A percentile compares a stretch with the other conserved stretches of the same genome.
Evolutionary conservation across 495 filamentous ascomycete genomes (phyloP).

Genomic region (Podospora tetraspora): DNA sequence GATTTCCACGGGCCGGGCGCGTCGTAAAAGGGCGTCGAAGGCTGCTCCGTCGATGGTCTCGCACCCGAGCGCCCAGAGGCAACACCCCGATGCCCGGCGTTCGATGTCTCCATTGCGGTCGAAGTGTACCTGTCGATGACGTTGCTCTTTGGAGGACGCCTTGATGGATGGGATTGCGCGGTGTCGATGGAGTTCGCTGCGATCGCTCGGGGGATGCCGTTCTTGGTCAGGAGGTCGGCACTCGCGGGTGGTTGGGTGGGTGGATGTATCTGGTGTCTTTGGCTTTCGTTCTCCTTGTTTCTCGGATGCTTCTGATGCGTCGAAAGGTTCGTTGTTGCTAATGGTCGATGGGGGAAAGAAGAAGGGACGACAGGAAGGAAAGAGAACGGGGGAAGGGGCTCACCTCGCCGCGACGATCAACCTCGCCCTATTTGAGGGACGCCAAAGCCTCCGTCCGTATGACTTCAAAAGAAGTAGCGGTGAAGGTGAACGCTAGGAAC

Average conservation of each 20-base stretch:
- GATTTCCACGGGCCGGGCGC: background rate
- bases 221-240: background rate
- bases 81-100: too few relatives aligned
- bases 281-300: background rate
- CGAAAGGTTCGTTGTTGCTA: background rate
- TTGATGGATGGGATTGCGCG: background rate
- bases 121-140: background rate
- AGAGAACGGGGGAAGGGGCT: background rate
- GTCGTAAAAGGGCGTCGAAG: background rate
- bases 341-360: background rate
- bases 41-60: background rate
- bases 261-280: background rate
- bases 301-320: background rate
- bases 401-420: background rate
- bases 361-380: background rate
- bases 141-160: background rate
- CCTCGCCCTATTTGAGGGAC: background rate
- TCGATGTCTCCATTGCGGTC: background rate
- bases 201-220: background rate
- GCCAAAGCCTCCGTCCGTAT: background rate
- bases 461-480: background rate
- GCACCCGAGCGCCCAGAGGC: background rate
- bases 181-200: background rate
- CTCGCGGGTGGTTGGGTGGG: background rate
- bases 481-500: background rate